phyloP scores from a whole-genome alignment of 768 basidiomycete genomes.

The Hypsizygus marmoreus region DNA sequence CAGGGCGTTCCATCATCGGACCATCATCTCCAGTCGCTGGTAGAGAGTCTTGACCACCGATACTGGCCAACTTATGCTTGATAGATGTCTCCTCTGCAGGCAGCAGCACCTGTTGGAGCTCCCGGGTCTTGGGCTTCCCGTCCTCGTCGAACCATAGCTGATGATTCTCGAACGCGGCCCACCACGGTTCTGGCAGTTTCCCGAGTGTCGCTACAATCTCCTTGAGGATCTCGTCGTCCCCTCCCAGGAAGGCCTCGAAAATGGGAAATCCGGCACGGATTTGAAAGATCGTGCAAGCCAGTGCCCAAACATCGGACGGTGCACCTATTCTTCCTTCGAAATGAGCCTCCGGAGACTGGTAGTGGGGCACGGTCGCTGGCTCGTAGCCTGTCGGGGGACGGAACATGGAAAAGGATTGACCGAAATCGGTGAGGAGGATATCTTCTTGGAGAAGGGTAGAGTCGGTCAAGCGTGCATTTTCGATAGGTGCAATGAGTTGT shows the following conservation, averaged over 20 bases:
- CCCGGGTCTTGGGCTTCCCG: conserved; percentile 29
- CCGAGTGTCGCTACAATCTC: conserved; percentile 39
- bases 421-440: conserved; percentile 38
- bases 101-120: conserved; percentile 27
- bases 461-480: conserved; percentile 18
- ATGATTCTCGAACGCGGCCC: conserved; percentile 32
- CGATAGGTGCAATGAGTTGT: conserved; percentile 29
- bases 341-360: conserved; percentile 36
- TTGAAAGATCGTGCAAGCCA: conserved; percentile 45
- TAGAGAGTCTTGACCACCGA: conserved; percentile 29
- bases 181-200: conserved; percentile 44
- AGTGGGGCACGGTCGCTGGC: conserved; percentile 31
- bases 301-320: conserved; percentile 40
- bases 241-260: conserved; percentile 38
- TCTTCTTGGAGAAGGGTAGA: conserved; percentile 31
- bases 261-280: conserved; percentile 42
- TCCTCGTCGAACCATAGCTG: conserved; percentile 38
- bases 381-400: conserved; percentile 29
- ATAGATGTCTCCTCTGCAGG: conserved; percentile 28
- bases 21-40: conserved; percentile 24
- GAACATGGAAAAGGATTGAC: conserved; percentile 31
- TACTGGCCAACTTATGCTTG: conserved; percentile 23
- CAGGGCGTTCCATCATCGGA: conserved; percentile 34
- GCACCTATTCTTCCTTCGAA: conserved; percentile 31
- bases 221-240: conserved; percentile 29